Evolutionary conservation across 148 eudicot genomes (phyloP).

Genomic region (Cornus florida): DNA sequence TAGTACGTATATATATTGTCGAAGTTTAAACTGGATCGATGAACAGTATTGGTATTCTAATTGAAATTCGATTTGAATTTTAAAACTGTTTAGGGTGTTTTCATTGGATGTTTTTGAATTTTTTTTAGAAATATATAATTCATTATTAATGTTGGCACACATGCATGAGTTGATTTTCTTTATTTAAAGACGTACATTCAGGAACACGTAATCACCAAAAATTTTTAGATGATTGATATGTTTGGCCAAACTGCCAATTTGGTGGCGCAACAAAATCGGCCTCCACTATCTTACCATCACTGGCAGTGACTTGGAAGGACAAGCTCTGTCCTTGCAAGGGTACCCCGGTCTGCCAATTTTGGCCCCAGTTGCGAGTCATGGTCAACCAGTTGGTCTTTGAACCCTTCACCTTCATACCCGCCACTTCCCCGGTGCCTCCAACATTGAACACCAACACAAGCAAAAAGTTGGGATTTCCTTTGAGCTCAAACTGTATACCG

Average conservation of each 20-base stretch:
- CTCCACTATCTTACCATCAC: conserved; percentile 20
- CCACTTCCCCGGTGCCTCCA: conserved; percentile 41
- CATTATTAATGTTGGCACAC: no score
- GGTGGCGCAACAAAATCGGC: conserved; percentile 23
- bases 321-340: conserved; percentile 26
- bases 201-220: not conserved
- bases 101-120: no score
- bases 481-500: conserved; percentile 40
- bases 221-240: conserved; percentile 20
- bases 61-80: no score
- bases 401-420: conserved; percentile 31
- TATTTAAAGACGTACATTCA: no score
- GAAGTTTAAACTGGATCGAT: no score
- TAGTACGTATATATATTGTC: no score
- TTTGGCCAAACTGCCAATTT: conserved; percentile 36
- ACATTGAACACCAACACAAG: conserved; percentile 49
- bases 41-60: no score
- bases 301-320: conserved; percentile 33
- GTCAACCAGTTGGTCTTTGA: conserved; percentile 35
- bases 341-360: conserved; percentile 35
- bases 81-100: no score
- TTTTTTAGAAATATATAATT: no score
- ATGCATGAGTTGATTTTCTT: no score
- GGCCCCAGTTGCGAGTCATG: conserved; percentile 51
- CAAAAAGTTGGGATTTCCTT: conserved; percentile 38